Evolutionary conservation across 148 eudicot species (phyloP), one percentile per base, ranked within the genome.

Genomic region (Spergularia marina): DNA sequence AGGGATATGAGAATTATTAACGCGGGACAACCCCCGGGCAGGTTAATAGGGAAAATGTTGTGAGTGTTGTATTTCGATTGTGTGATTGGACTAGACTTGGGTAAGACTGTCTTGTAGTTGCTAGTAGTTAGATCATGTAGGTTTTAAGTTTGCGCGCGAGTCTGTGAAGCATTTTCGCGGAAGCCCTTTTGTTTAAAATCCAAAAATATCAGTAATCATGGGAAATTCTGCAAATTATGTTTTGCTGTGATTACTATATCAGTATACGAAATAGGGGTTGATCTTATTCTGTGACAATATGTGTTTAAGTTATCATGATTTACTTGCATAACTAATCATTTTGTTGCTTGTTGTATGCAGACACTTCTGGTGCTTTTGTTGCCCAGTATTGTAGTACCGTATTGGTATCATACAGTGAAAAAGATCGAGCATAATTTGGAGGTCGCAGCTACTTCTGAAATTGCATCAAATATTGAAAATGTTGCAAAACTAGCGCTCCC

Each of bases 381-480:
- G 12, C 87, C 92, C 0, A 62, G 83, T 68, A 76, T 85, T 25
- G 53, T 84, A 30, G 69, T 87, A 36, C 86, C 91, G 14, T 81
- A 80, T 69, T 88, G 91, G 92, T 72, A 81, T 13, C 56, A 67
- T 7, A 87, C 70, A 56, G 81, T 68, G 52, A 81, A 74, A 70
- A 75, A 65, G 51, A 78, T 85, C 9, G 89, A 87, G 76, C 39
- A 77, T 10, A 66, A 80, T 41, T 75, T 82, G 55, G 65, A 76
- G 49, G 68, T 74, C 73, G 83, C 53, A 53, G 60, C 73, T 53
- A 17, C 49, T 64, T 44, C 68, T 47, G 81, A 82, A 74, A 47
- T 91, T 15, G 20, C 76, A 7, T 78, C 78, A 12, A 81, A 79
- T 49, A 59, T 91, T 53, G 84, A 79, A 40, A 67, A 72, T 55